Evolutionary conservation across 2,329 filamentous ascomycete genomes (phyloP).

Genomic region (Phaeophleospora eucalypticola): DNA sequence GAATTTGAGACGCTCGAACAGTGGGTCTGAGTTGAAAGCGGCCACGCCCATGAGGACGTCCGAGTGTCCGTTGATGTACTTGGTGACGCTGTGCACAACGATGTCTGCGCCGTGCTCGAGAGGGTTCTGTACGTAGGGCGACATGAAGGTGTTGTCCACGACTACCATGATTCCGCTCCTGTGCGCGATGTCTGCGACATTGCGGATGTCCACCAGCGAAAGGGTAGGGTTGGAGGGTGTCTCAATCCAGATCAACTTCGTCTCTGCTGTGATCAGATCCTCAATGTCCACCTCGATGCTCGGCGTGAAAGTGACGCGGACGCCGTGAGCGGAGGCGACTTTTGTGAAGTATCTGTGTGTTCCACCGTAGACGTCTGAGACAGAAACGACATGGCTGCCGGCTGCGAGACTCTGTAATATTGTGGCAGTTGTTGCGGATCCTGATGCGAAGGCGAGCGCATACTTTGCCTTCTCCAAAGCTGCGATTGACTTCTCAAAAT

Average conservation of each 20-base stretch:
- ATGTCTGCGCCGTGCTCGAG: slow-evolving; percentile 93
- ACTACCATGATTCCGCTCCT: slow-evolving; percentile 87
- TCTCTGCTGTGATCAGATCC: slow-evolving; percentile 79
- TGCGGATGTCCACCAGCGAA: slow-evolving; percentile 84
- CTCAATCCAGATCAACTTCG: slow-evolving; percentile 96
- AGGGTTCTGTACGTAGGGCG: slow-evolving; percentile 94
- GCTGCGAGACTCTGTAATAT: slow-evolving; percentile 89
- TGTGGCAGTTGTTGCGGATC: slow-evolving; percentile 86
- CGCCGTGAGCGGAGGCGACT: slow-evolving; percentile 89
- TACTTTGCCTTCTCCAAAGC: slow-evolving; percentile 89
- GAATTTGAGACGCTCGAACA: slow-evolving; percentile 76
- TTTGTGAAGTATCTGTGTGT: slow-evolving; percentile 99
- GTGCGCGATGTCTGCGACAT: slow-evolving; percentile 78
- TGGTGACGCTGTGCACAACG: slow-evolving; percentile 94
- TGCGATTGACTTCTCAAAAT: slow-evolving; percentile 89
- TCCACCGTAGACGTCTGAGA: slow-evolving; percentile 96
- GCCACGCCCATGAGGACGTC: slow-evolving; percentile 98
- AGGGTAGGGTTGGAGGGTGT: slow-evolving; percentile 92
- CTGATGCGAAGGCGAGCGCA: slow-evolving; percentile 90
- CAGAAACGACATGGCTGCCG: slow-evolving; percentile 90
- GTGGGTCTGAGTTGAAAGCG: slow-evolving; percentile 81
- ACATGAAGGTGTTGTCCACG: slow-evolving; percentile 99
- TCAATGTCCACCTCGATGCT: slow-evolving; percentile 85
- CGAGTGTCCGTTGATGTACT: slow-evolving; percentile 97
- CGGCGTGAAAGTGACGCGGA: slow-evolving; percentile 90